Conservation (phyloP, 2,329 filamentous ascomycete genomes). For the Arthrobotrys sinensis region DNA sequence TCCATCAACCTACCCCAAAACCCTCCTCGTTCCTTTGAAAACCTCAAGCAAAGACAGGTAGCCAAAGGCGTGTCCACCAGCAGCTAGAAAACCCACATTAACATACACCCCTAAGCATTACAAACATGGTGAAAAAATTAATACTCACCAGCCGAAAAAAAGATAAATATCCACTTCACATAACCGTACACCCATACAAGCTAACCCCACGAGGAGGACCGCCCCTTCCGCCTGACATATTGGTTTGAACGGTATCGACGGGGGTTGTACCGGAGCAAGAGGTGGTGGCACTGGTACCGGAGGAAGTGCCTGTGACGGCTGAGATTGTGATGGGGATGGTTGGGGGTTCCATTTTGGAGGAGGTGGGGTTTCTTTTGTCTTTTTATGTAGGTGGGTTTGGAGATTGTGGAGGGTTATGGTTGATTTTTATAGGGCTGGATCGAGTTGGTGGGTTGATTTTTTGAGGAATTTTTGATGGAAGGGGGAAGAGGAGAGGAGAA, state of each 20-base stretch:
- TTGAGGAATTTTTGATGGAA: not conserved
- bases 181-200: slow-evolving; percentile 51
- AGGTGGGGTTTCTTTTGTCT: not conserved
- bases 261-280: slow-evolving; percentile 9
- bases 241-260: slow-evolving; percentile 20
- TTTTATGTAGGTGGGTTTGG: not conserved
- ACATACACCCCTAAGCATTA: too few relatives aligned
- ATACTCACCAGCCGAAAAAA: not conserved
- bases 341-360: slow-evolving; percentile 47
- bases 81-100: too few relatives aligned
- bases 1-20: too few relatives aligned
- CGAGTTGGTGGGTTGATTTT: not conserved
- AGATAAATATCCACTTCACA: slow-evolving; percentile 18
- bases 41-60: too few relatives aligned
- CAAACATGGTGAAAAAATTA: not conserved
- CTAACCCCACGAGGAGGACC: slow-evolving; percentile 48
- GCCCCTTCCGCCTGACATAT: slow-evolving; percentile 26
- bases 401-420: not conserved
- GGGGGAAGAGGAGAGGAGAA: too few relatives aligned
- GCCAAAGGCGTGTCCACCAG: too few relatives aligned
- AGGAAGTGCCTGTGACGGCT: not conserved
- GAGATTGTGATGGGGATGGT: slow-evolving; percentile 23
- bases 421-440: too few relatives aligned
- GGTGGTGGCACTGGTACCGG: not conserved
- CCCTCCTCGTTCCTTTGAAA: too few relatives aligned